Evolutionary conservation across 1,284 basidiomycete species (phyloP).

Genomic region (Veloboletus limbatus): DNA sequence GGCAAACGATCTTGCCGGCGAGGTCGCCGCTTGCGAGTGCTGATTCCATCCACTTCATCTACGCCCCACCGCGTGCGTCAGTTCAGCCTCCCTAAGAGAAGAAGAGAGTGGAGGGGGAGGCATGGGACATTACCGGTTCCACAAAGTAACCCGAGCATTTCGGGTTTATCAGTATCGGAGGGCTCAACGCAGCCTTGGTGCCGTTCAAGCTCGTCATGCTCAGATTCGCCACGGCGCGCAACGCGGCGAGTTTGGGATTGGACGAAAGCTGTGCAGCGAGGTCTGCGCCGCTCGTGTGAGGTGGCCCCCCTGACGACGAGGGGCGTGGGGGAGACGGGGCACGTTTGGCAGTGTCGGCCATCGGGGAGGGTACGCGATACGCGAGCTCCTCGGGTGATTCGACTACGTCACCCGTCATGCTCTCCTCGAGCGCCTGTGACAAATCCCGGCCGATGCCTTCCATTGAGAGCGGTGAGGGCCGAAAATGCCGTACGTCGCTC

Average conservation of each 20-base stretch:
- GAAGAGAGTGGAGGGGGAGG: too few relatives aligned
- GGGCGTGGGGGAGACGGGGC: conserved; percentile 3
- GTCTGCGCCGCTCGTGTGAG: conserved; percentile 17
- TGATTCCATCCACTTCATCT: conserved; percentile 96
- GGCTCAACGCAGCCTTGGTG: conserved; percentile 36
- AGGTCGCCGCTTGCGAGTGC: conserved; percentile 72
- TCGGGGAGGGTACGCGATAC: conserved; percentile 2
- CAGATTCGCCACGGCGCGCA: conserved; percentile 28
- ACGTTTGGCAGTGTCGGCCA: conserved; percentile 2
- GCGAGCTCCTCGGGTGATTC: neutral
- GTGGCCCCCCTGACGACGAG: conserved; percentile 1
- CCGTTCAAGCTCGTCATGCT: conserved; percentile 27
- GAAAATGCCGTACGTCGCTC: too few relatives aligned
- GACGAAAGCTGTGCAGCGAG: conserved; percentile 34
- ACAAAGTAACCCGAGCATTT: conserved; percentile 96
- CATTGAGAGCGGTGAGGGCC: conserved; percentile 29
- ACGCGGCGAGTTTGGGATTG: conserved; percentile 32
- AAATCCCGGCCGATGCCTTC: conserved; percentile 34
- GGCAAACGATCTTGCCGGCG: conserved; percentile 87
- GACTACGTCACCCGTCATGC: too few relatives aligned
- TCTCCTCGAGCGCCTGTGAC: conserved; percentile 31
- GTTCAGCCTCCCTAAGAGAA: neutral
- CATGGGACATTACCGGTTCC: conserved; percentile 69
- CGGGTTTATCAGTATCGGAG: conserved; percentile 69
- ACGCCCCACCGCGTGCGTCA: neutral